Evolutionary conservation across 169 alveolate species (phyloP), one percentile per base, ranked within the genome.

Genomic region (Perkinsus olseni): DNA sequence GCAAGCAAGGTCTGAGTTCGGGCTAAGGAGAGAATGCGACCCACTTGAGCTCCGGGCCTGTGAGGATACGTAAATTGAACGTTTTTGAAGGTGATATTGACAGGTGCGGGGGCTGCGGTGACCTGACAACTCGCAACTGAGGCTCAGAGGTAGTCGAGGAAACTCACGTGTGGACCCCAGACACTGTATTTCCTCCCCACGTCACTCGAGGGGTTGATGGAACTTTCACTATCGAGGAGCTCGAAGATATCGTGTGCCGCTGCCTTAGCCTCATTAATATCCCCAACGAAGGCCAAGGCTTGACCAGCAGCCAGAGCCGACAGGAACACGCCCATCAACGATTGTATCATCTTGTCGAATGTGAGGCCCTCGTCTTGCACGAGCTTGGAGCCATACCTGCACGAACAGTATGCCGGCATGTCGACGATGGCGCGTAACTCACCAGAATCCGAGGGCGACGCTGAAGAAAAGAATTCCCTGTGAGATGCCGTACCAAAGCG

Each of bases 401-500:
- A 24, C 34, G 37, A 62, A 62, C 31, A 8, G 31, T 21, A 28
- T 21, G 8, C 17, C 17, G 62, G 24, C 24, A 45, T 10, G 62
- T n/a, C n/a, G n/a, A n/a, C n/a, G n/a, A n/a, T n/a, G n/a, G n/a
- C n/a, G n/a, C n/a, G n/a, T n/a, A n/a, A n/a, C 82, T 62, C 34
- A 62, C 94, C 94, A 94, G 74, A 95, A 96, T 38, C 96, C 92
- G 4, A 94, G 38, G 8, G 96, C 96, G 82, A 95, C 94, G 37
- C 94, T 94, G 13, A 95, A 95, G 92, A 94, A 95, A 93, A 95
- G 91, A 24, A 94, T 92, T 91, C 96, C 95, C 91, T 95, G 92
- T n/a, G 97, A 96, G 51, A 97, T 93, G 24, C 97, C 98, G 51
- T 94, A 95, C 74, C 94, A 93, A 38, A 95, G 93, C 50, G 97